Evolutionary conservation across 345 rosid species (phyloP).

Genomic region (Toxicodendron radicans): DNA sequence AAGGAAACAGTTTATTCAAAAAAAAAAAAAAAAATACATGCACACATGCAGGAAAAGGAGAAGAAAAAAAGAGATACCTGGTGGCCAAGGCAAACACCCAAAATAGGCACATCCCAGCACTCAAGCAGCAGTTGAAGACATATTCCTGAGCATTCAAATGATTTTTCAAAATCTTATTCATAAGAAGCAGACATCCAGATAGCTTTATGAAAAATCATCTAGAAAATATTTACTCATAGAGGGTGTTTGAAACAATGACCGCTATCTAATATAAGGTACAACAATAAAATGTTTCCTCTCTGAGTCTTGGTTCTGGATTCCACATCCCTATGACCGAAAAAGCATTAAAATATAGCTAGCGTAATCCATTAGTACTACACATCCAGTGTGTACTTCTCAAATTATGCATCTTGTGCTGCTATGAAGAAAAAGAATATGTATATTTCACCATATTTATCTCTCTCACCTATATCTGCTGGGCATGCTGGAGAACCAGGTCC

Average conservation of each 20-base stretch:
- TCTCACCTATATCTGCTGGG: conserved; percentile 75
- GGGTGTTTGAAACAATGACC: neutral
- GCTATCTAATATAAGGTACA: neutral
- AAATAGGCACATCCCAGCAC: conserved; percentile 82
- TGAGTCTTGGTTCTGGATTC: neutral
- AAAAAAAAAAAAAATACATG: neutral
- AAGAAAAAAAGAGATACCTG: conserved; percentile 51
- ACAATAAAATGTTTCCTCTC: neutral
- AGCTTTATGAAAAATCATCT: neutral
- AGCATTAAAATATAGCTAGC: neutral
- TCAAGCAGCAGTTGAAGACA: conserved; percentile 81
- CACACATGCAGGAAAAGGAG: neutral
- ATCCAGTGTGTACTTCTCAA: neutral
- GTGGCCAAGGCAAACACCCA: conserved; percentile 96
- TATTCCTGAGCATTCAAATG: conserved; percentile 59
- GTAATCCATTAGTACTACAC: neutral
- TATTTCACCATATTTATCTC: conserved; percentile 1
- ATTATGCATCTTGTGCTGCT: neutral
- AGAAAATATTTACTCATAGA: neutral
- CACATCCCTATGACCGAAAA: neutral
- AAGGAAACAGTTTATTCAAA: neutral
- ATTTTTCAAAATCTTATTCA: conserved; percentile 22
- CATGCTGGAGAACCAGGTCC: conserved; percentile 96
- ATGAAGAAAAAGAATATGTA: neutral
- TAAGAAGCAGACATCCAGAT: conserved; percentile 7